Base-by-base conservation (phyloP, 495 filamentous ascomycete genomes). In the Aspergillus hancockii region DNA sequence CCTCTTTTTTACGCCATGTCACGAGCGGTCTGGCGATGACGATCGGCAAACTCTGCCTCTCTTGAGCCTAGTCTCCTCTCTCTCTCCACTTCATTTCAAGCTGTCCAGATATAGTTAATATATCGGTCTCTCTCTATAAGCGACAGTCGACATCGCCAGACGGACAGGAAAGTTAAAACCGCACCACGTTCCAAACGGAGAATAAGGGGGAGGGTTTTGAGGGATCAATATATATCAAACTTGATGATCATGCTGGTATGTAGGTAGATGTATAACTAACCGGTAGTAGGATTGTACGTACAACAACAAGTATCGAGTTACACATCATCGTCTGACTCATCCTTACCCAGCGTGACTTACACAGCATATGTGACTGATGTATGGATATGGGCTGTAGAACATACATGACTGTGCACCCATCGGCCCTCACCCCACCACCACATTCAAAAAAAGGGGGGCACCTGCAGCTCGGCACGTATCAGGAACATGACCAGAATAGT, bases 11-110 rank as follows among this genome's bases (percentile, higher is more conserved):
- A 23, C 34, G 23, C 63, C 38, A 53, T 65, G 58, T 63, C 61
- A 65, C 57, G 54, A 67, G 65, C 55, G 56, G 56, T 64, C 57
- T 56, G 55, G 51, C 52, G 59, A 60, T 65, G 55, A 54, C 31
- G 63, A 76, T 74, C 71, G 66, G 60, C 73, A 71, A 63, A 64
- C 59, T 62, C 53, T 62, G 53, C 47, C 47, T 52, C 38, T 40
- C 9, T n/a, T 13, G n/a, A n/a, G n/a, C 9, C 9, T 3, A 2
- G 16, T 40, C 25, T 28, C 25, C 7, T 28, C 7, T 28, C 32
- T 52, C 55, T 38, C 10, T 25, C 36, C 43, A 10, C 22, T 50
- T 54, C 46, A 18, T 31, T 13, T 19, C 30, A 22, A n/a, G 46
- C 16, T 18, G 12, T 4, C 3, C 38, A n/a, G 38, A 14, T 41